phyloP scores from a whole-genome alignment of 345 rosid genomes.

The Murraya paniculata region DNA sequence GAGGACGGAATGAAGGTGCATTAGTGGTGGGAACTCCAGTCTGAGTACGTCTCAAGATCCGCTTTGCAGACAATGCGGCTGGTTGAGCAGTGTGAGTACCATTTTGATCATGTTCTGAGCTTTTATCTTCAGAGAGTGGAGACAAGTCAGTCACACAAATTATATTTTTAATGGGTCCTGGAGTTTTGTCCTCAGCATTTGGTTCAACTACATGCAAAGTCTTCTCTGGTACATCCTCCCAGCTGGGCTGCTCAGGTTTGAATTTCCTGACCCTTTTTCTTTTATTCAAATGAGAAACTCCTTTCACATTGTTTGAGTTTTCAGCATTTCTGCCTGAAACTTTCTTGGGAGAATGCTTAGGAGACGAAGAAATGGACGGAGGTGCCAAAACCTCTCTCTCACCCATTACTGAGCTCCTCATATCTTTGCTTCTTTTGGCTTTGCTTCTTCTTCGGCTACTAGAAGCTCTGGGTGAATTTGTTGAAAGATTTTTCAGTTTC shows the following conservation, averaged over 20 bases:
- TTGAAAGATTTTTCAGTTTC: neutral
- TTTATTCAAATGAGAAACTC: slow-evolving; percentile 22
- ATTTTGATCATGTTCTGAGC: slow-evolving; percentile 17
- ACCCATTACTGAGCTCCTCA: slow-evolving; percentile 12
- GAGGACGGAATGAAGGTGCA: slow-evolving; percentile 3
- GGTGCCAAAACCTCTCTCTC: slow-evolving; percentile 17
- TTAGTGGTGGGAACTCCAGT: neutral
- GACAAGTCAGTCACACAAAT: slow-evolving; percentile 1
- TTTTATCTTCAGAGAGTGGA: slow-evolving; percentile 18
- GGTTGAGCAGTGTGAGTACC: slow-evolving; percentile 13
- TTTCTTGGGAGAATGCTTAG: slow-evolving; percentile 11
- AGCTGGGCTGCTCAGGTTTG: slow-evolving; percentile 10
- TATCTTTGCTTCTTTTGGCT: slow-evolving; percentile 17
- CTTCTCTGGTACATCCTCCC: slow-evolving; percentile 40
- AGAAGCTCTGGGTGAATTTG: slow-evolving; percentile 18
- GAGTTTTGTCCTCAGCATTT: slow-evolving; percentile 21
- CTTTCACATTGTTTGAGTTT: slow-evolving; percentile 18
- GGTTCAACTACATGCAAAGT: slow-evolving; percentile 43
- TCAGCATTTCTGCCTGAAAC: slow-evolving; percentile 19
- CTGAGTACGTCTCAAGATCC: slow-evolving; percentile 12
- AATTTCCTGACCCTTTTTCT: slow-evolving; percentile 14
- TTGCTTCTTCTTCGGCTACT: slow-evolving; percentile 22
- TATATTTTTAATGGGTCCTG: slow-evolving; percentile 7
- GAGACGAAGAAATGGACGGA: slow-evolving; percentile 16
- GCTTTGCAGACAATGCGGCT: slow-evolving; percentile 14